Percentiles rank a stretch among this genome's conserved stretches.
Evolutionary conservation across 2,329 filamentous ascomycete genomes (phyloP).

Genomic region (Phoma sp.): DNA sequence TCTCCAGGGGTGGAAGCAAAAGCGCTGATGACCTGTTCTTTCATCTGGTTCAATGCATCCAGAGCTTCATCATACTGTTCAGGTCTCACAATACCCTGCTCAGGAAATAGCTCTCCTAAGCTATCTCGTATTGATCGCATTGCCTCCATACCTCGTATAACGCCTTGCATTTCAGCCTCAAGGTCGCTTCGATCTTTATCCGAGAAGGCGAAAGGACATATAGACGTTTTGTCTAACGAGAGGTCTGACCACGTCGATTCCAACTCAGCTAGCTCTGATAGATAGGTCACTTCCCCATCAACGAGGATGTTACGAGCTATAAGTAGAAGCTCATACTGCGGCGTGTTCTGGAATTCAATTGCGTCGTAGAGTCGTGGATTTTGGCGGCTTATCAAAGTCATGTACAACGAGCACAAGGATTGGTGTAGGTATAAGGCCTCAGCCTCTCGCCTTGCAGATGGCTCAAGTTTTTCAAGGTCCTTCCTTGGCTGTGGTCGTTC

Average conservation of each 20-base stretch:
- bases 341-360: constrained; percentile 41
- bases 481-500: constrained; percentile 34
- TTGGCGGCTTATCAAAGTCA: constrained; percentile 26
- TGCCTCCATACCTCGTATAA: constrained; percentile 32
- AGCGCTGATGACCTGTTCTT: constrained; percentile 29
- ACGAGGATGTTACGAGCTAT: constrained; percentile 43
- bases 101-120: constrained; percentile 34
- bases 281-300: constrained; percentile 43
- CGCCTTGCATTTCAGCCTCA: constrained; percentile 33
- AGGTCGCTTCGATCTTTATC: constrained; percentile 27
- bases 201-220: constrained; percentile 32
- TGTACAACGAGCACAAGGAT: constrained; percentile 5
- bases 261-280: constrained; percentile 32
- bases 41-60: constrained; percentile 33
- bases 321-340: constrained; percentile 35
- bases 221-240: constrained; percentile 20
- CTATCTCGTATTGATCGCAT: constrained; percentile 34
- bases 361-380: constrained; percentile 35
- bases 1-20: constrained; percentile 29
- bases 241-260: constrained; percentile 32
- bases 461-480: constrained; percentile 29
- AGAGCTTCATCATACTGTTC: constrained; percentile 34
- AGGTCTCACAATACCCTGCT: constrained; percentile 29
- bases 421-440: constrained; percentile 27
- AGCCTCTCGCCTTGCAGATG: constrained; percentile 27